Base-by-base conservation (phyloP, 2,329 filamentous ascomycete species). In the Diaporthe australafricana region DNA sequence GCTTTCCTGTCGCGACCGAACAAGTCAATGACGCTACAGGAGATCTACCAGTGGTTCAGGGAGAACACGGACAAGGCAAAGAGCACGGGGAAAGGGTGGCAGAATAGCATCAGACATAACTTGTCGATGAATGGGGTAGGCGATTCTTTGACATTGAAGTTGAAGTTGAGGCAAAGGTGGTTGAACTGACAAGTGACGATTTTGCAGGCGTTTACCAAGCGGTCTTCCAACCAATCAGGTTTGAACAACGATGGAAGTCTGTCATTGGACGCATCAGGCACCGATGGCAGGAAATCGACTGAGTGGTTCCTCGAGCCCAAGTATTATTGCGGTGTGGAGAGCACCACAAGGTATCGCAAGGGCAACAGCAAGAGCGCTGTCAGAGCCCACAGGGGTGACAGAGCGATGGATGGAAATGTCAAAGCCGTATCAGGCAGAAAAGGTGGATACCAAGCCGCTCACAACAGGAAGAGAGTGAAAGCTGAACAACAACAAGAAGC, bases 61-160 rank as follows among this genome's bases (percentile, higher is more conserved):
- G 87, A 91, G 35, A 92, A 98, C 78, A 98, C 95, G 2, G 88
- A 89, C 75, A 98, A 96, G 81, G 90, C 89, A 5, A 90, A 86
- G 67, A 87, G 87, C 56, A 87, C 86, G 9, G 84, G 82, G 16
- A 92, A 91, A 76, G 96, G 95, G 12, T 98, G 96, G 96, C 93
- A 96, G 83, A 98, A 98, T 81, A 97, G 94, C 80, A 97, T 98
- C 75, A 90, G 96, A 2, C 96, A 98, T 81, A 98, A 98, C 77
- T 85, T 98, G 9, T 98, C 94, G 60, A 98, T 98, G 95, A 98
- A 98, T 77, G 88, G 88, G 73, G 96, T 98, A 89, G 42, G 53
- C 42, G 16, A 68, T 25, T 32, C 30, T 57, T 35, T 17, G n/a
- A 17, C 2, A 35, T 2, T 42, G 17, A 27, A 7, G 38, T 14